Evolutionary conservation across 2,329 filamentous ascomycete genomes (phyloP).

Genomic region (Neopestalotiopsis sp.): DNA sequence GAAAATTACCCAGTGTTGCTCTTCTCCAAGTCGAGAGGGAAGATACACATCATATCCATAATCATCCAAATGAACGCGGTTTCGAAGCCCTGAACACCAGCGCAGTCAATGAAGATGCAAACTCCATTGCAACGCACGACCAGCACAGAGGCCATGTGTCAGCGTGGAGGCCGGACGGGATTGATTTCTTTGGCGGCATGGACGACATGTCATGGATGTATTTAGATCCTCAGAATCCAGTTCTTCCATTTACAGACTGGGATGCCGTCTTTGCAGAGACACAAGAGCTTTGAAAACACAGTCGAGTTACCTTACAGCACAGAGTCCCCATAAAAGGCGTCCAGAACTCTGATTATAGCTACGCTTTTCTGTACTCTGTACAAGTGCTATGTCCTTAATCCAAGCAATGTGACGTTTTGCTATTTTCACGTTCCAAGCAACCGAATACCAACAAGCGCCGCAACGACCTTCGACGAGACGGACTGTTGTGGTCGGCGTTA

Average conservation of each 20-base stretch:
- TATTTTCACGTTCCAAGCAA: too few relatives aligned
- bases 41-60: neutral
- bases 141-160: neutral
- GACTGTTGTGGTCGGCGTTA: too few relatives aligned
- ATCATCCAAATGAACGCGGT: neutral
- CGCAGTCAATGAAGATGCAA: neutral
- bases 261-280: neutral
- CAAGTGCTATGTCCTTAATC: too few relatives aligned
- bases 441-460: too few relatives aligned
- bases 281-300: neutral
- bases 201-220: slow-evolving; percentile 1
- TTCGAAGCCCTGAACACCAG: neutral
- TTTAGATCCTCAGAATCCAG: neutral
- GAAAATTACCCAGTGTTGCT: neutral
- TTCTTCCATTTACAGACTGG: neutral
- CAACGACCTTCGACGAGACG: too few relatives aligned
- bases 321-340: too few relatives aligned
- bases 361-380: too few relatives aligned
- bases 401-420: too few relatives aligned
- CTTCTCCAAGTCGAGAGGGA: neutral
- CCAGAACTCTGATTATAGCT: too few relatives aligned
- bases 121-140: neutral
- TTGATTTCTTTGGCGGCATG: neutral
- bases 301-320: too few relatives aligned
- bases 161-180: neutral